phyloP scores from a whole-genome alignment of 352 stramenopile genomes.

The Phytophthora agathidicida region DNA sequence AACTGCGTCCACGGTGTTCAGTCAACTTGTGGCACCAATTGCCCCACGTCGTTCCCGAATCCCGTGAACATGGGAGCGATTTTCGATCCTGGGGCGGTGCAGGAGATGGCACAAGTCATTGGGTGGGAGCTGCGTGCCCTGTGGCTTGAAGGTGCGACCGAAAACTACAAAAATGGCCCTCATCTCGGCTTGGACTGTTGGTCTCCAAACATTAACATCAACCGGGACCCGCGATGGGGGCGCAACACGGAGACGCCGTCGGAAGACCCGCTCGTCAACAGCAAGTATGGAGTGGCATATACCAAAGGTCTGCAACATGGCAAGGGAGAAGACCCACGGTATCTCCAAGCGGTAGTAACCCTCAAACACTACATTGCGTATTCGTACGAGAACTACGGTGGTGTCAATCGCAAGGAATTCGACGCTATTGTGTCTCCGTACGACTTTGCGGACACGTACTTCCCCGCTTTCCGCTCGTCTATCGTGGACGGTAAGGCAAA shows the following conservation, averaged over 20 bases:
- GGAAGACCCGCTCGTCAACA: conserved; percentile 1
- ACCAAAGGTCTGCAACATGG: conserved; percentile 1
- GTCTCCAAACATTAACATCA: conserved; percentile 3
- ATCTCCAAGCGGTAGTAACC: conserved; percentile 75
- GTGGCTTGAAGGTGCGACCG: not conserved
- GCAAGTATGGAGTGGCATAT: not conserved
- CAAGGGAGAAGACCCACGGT: conserved; percentile 44
- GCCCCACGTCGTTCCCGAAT: not conserved
- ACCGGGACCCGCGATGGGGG: not conserved
- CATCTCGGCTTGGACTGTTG: conserved; percentile 1
- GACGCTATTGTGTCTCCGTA: conserved; percentile 32
- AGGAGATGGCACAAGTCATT: conserved; percentile 4
- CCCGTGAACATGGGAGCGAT: conserved; percentile 1
- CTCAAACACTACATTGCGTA: conserved; percentile 94
- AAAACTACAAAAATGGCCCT: not conserved
- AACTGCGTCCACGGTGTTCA: not conserved
- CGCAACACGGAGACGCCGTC: not conserved
- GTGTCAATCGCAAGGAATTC: conserved; percentile 74
- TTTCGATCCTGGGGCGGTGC: not conserved
- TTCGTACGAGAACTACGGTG: conserved; percentile 66
- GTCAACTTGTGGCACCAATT: conserved; percentile 1
- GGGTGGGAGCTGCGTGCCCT: conserved; percentile 1
- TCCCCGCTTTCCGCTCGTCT: not conserved
- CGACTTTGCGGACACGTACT: conserved; percentile 1
- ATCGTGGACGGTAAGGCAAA: not conserved